Base-by-base conservation (phyloP, 2,329 filamentous ascomycete species). In the Cyanodermella asteris region DNA sequence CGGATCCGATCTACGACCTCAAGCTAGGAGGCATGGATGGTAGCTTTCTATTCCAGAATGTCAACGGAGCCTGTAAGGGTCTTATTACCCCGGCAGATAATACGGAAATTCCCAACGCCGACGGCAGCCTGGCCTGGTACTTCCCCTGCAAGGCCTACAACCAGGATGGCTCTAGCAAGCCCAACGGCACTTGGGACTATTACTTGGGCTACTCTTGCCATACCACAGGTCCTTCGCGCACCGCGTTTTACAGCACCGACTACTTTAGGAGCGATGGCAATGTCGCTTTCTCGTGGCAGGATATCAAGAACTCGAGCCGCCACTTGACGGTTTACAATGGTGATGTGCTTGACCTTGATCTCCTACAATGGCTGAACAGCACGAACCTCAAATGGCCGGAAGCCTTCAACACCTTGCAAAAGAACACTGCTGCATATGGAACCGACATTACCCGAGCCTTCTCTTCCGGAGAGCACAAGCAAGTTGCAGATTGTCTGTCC, bases 1-100 rank as follows among this genome's bases (percentile, higher is more conserved):
- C 75, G 14, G 93, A 94, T 40, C 70, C 97, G 13, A 56, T 97
- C 9, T 94, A 69, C 41, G 81, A 93, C 44, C 53, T 91, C n/a
- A 77, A 77, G 42, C 68, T 84, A 38, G 72, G 71, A 28, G 87
- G 82, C n/a, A 64, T 76, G 47, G 90, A 97, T 44, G 84, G 78
- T 29, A 94, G 82, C 43, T 97, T 97, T 45, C 53, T 97, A 42
- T 97, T 97, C 52, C 87, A 97, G 46, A 91, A 94, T 36, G 87
- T 97, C 47, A 97, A 97, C 39, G 90, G 87, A 23, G 76, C 75
- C 33, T 97, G 87, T 62, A 97, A 94, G 53, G 75, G 64, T 7
- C 51, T 94, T 28, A 91, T 97, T 43, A 91, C 67, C 1, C 49
- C 60, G 6, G 65, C 73, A 1, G 44, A 61, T 2, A 57, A 57